Conservation (phyloP, 2,329 filamentous ascomycete species). For the Pseudogymnoascus sp. region DNA sequence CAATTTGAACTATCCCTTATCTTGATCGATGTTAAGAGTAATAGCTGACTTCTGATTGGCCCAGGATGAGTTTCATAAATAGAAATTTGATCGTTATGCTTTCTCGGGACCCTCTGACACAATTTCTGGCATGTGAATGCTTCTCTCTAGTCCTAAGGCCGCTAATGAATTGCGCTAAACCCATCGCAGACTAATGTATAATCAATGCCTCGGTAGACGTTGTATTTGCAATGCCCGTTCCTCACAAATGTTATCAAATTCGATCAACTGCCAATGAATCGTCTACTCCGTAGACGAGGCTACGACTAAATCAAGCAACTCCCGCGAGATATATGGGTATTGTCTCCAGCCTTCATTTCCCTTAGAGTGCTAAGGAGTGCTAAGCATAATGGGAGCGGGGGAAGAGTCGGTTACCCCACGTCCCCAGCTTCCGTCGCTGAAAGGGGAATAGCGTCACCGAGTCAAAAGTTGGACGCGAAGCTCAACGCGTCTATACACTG, state of each 20-base stretch:
- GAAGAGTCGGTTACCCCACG: not conserved
- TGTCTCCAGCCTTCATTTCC: not conserved
- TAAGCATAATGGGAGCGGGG: not conserved
- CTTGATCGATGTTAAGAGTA: not conserved
- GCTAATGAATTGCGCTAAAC: not conserved
- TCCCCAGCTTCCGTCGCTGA: not conserved
- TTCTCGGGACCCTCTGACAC: not conserved
- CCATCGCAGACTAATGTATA: not conserved
- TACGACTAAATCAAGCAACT: constrained; percentile 6
- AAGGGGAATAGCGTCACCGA: not conserved
- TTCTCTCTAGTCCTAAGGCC: not conserved
- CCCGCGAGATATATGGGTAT: constrained; percentile 1
- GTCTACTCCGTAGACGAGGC: not conserved
- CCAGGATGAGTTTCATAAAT: not conserved
- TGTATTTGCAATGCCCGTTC: not conserved
- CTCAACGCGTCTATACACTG: not conserved
- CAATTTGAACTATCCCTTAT: not conserved
- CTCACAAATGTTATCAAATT: not conserved
- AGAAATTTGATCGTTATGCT: not conserved
- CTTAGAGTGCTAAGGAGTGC: not conserved
- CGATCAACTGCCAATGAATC: not conserved
- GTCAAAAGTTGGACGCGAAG: not conserved
- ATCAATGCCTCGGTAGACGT: not conserved
- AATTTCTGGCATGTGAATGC: constrained; percentile 3
- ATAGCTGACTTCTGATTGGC: not conserved